Evolutionary conservation across 129 eudicot genomes (phyloP).

Genomic region (Flaveria linearis): DNA sequence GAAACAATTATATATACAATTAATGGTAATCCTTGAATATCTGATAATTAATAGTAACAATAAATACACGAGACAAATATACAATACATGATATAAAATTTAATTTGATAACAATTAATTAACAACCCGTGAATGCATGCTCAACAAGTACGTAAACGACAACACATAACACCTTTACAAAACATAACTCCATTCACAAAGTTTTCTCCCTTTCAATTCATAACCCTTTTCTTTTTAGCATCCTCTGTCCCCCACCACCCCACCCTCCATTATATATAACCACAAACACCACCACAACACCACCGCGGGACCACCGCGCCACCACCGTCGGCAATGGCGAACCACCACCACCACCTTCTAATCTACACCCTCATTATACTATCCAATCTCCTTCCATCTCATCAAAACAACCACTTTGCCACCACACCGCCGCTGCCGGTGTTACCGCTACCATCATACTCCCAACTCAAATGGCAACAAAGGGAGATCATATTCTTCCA

Average conservation of each 20-base stretch:
- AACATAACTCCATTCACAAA: conserved; percentile 47
- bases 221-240: conserved; percentile 25
- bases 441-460: conserved; percentile 70
- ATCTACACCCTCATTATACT: conserved; percentile 26
- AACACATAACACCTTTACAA: conserved; percentile 33
- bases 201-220: conserved; percentile 18
- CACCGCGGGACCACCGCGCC: background rate
- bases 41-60: background rate
- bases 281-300: conserved; percentile 11
- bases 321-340: conserved; percentile 35
- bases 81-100: background rate
- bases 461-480: conserved; percentile 93
- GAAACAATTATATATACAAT: background rate
- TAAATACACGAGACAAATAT: background rate
- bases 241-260: conserved; percentile 9
- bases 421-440: conserved; percentile 78
- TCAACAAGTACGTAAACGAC: conserved; percentile 39
- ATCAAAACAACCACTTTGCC: conserved; percentile 27
- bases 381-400: conserved; percentile 33
- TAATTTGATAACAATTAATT: background rate
- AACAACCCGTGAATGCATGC: conserved; percentile 46
- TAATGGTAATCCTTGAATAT: background rate
- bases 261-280: conserved; percentile 31
- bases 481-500: conserved; percentile 84
- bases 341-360: conserved; percentile 6